Evolutionary conservation across 257 asterid genomes (phyloP), one percentile per base, ranked within the genome.

Genomic region (Cordia subcordata): DNA sequence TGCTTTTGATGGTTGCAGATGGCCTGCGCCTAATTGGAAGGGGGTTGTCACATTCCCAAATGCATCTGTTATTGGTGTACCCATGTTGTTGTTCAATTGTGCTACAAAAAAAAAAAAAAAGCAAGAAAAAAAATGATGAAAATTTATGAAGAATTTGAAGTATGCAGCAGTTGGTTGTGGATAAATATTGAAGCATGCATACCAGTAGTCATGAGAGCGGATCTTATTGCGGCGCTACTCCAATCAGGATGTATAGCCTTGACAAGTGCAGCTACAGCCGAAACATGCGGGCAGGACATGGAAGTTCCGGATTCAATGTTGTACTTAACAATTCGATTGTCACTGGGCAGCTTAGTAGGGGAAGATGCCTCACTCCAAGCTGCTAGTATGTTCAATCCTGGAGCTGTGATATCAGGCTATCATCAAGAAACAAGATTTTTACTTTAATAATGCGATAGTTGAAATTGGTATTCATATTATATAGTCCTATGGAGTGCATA

Each of bases 201-300:
- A 69, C 74, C 63, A 38, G 83, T 71, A 0, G 88, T 82, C 68
- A 79, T 76, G 8, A 82, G 64, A 19, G 83, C 85, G 1, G 83
- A 79, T 77, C 79, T 76, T 42, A 82, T 52, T 5, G 85, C 85
- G 16, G 88, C 78, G 33, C 81, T 75, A 20, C 81, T 79, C 86
- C 89, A 82, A 49, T 65, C 53, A 0, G 84, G 89, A 60, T 82
- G 84, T 22, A 77, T 55, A 20, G 85, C 81, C 62, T 77, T 82
- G 22, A 82, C 54, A 20, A 79, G 77, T 1, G 77, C 78, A 21
- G 78, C 80, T 0, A 62, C 51, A 0, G 64, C 84, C 0, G 82
- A 64, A 8, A 80, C 82, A 33, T 82, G 86, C 4, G 90, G 86
- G 64, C 81, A 79, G 11, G 90, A 52, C 90, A 82, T 80, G 35